Conservation (phyloP, 257 asterid genomes). For the Cinchona pubescens region DNA sequence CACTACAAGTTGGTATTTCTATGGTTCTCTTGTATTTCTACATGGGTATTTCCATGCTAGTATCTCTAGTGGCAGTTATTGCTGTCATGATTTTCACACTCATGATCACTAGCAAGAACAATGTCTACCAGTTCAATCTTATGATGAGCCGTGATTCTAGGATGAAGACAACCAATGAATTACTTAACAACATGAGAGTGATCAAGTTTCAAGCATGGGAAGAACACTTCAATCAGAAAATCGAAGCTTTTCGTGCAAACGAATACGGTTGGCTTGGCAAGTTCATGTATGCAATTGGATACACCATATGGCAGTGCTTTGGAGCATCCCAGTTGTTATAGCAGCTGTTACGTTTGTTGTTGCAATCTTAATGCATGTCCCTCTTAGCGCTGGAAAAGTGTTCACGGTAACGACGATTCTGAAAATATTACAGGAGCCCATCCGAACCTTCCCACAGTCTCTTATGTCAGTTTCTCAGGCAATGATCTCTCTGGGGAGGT, state of each 20-base stretch:
- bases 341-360: conserved; percentile 46
- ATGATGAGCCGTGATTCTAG: conserved; percentile 57
- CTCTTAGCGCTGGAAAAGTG: conserved; percentile 49
- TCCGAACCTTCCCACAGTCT: conserved; percentile 59
- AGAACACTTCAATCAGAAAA: conserved; percentile 48
- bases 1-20: conserved; percentile 53
- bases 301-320: conserved; percentile 36
- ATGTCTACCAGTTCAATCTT: conserved; percentile 42
- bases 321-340: conserved; percentile 47
- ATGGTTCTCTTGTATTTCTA: conserved; percentile 43
- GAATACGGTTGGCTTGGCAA: conserved; percentile 59
- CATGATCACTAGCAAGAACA: conserved; percentile 29
- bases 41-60: conserved; percentile 45
- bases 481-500: conserved; percentile 51
- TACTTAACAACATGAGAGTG: conserved; percentile 60
- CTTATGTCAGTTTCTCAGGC: conserved; percentile 56
- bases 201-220: conserved; percentile 87
- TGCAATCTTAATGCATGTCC: conserved; percentile 32
- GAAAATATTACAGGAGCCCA: conserved; percentile 65
- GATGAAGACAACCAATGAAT: conserved; percentile 59
- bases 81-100: conserved; percentile 29
- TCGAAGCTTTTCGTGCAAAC: conserved; percentile 35
- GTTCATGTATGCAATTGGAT: conserved; percentile 38
- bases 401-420: conserved; percentile 61
- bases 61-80: conserved; percentile 35